phyloP scores from a whole-genome alignment of 176 grass and related monocot species.

The Puya raimondii region DNA sequence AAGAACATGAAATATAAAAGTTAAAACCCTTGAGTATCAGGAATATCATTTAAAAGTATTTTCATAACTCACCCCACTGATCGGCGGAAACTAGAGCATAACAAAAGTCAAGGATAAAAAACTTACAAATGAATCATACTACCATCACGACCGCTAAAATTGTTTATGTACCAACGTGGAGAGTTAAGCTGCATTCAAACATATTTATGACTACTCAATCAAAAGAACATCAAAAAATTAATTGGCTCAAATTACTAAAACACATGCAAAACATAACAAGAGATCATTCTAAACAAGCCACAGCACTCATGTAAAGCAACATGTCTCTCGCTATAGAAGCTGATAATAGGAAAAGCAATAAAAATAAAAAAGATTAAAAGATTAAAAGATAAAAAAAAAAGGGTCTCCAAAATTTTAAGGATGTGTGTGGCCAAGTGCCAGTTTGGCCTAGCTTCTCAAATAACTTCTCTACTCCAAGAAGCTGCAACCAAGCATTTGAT shows the following conservation, averaged over 20 bases:
- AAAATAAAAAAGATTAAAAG: background rate
- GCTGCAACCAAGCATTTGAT: no score
- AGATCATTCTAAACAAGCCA: no score
- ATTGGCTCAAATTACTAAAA: background rate
- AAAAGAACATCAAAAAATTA: background rate
- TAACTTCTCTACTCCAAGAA: background rate
- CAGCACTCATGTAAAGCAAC: background rate
- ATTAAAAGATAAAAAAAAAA: background rate
- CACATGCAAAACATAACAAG: no score
- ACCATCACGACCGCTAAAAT: conserved; percentile 57
- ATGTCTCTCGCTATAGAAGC: background rate
- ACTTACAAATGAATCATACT: conserved; percentile 97
- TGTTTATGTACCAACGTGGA: conserved; percentile 86
- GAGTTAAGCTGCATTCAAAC: conserved; percentile 56
- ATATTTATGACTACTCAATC: conserved; percentile 5
- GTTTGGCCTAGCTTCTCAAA: background rate
- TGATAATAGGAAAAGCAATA: no score
- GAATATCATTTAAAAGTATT: background rate
- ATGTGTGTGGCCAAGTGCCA: background rate
- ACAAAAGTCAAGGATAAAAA: conserved; percentile 5
- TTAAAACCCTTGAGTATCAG: no score
- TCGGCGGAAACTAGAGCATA: background rate
- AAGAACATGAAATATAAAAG: no score
- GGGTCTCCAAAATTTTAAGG: background rate
- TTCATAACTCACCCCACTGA: background rate